Evolutionary conservation across 805 yeast species (phyloP), one percentile per base, ranked within the genome.

Genomic region (Candida yuanshanica): DNA sequence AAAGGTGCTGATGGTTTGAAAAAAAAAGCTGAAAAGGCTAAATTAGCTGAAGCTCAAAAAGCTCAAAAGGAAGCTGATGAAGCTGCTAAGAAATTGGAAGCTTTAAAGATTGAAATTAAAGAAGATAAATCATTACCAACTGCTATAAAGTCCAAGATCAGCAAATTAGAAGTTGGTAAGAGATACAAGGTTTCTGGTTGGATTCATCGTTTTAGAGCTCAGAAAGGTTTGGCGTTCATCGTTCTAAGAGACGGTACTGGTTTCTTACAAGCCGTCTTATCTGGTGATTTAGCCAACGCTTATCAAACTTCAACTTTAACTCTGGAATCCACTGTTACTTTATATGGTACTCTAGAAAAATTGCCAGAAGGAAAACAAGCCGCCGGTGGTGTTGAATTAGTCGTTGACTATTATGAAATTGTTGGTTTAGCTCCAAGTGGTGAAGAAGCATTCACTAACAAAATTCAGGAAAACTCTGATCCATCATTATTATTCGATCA

Each of bases 191-290:
- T 91, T 34, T 80, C 79, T 50, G 99, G 99, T 47, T 93, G 99
- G 99, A 74, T 93, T 47, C 99, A 93, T 65, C 83, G 99, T 63
- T 72, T 95, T 55, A 82, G 99, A 65, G 54, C 79, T 34, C 98
- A 93, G 66, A 93, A 95, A 70, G 96, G 95, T 35, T 75, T 88
- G 36, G 93, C 84, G 14, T 93, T 93, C 62, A 62, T 95, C 44
- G 93, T 95, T 33, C 70, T 93, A 58, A 83, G 99, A 71, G 99
- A 93, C 62, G 99, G 99, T 54, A 72, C 91, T 29, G 98, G 98
- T 3, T 89, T 59, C 63, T 61, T 93, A 47, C 99, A 93, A 69
- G 74, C 87, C 58, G 91, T 93, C 32, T 70, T 93, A 42, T 66
- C 83, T 35, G 99, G 98, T 39, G 95, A 90, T 62, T 74, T 95